Evolutionary conservation across 2,329 filamentous ascomycete genomes (phyloP), one percentile per base, ranked within the genome.

Genomic region (Fusarium incarnatum): DNA sequence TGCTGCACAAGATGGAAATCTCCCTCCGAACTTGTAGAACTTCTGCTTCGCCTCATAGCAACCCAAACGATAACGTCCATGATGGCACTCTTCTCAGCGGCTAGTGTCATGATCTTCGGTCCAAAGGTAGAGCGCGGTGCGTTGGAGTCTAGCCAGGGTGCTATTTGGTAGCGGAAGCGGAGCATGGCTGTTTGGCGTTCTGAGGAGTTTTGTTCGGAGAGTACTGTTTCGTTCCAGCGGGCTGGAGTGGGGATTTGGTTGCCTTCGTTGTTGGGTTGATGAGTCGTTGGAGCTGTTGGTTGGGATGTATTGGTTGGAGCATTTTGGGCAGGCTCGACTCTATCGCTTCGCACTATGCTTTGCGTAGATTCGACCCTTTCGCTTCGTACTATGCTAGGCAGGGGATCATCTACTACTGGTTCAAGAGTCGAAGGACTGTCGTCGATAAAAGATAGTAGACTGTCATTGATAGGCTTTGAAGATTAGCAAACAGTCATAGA

Each of bases 151-250:
- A 68, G 41, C 66, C 66, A 68, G 5, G 66, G 66, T 8, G 52
- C 60, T 37, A 68, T 60, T 8, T 68, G 65, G 3, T 68, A 68
- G 5, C 60, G 54, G 42, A 68, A 68, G 0, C 65, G 66, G n/a
- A 69, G 66, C 60, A 68, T 69, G 1, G 66, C 66, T 10, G 65
- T 65, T 45, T 68, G 66, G 12, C 64, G 37, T 20, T 68, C 67
- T n/a, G 60, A 65, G 2, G 49, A 65, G 9, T 46, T 69, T 10
- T 67, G 64, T 15, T 67, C 64, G 0, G 62, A 61, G 0, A 67
- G 45, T 5, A 67, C 62, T 5, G 64, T 66, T 20, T 68, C 66
- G 41, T 68, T 65, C 61, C 61, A 64, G 8, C 61, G 23, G 4
- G 61, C 56, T 1, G 61, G 61, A 2, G 61, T 64, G 13, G 61